These are phyloP conservation scores for Mallotus repandus DNA, from an alignment of 441 rosid species.

Conservation along the genomic window DNA sequence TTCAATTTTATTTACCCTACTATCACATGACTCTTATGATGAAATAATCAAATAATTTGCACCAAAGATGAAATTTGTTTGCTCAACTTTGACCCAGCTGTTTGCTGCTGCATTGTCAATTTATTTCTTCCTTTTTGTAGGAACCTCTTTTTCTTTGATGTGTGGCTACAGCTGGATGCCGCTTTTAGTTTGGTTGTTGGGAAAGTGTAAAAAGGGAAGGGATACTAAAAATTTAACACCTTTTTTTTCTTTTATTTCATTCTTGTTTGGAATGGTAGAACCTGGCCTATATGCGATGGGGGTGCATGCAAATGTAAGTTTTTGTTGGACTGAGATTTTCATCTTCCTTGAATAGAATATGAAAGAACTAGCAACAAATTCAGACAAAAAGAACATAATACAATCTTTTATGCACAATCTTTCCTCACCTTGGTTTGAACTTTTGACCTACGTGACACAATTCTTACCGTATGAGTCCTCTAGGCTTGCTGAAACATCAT, in stretches of 20 bases:
- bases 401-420: neutral
- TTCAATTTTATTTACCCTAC: too few relatives aligned
- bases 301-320: neutral
- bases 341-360: neutral
- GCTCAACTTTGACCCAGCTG: neutral
- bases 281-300: neutral
- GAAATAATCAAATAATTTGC: neutral
- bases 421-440: neutral
- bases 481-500: neutral
- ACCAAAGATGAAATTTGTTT: neutral
- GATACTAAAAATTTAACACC: neutral
- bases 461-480: neutral
- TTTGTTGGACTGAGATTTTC: neutral
- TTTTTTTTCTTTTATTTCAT: neutral
- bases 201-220: neutral
- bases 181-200: neutral
- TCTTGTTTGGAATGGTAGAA: neutral
- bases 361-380: neutral
- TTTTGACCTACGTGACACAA: neutral
- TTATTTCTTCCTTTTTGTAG: too few relatives aligned
- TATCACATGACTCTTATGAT: neutral
- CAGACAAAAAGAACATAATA: neutral
- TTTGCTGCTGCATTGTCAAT: too few relatives aligned
- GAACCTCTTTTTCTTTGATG: neutral
- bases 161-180: neutral